Evolutionary conservation across 306 rosid genomes (phyloP).

Genomic region (Vigna trinervia): DNA sequence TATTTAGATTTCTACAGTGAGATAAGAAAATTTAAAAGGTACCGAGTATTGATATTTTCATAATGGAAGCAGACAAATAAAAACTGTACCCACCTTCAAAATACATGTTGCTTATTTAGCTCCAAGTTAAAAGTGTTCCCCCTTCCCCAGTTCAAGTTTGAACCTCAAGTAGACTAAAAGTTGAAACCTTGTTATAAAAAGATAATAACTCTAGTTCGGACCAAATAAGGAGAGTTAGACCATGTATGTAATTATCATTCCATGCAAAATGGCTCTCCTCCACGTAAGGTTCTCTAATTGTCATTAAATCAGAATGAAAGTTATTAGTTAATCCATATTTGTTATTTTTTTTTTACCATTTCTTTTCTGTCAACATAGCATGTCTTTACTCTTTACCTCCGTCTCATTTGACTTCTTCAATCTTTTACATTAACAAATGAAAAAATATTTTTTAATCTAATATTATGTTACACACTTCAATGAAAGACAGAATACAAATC

Average conservation of each 20-base stretch:
- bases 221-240: constrained; percentile 23
- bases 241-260: neutral
- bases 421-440: constrained; percentile 14
- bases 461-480: neutral
- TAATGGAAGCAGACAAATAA: constrained; percentile 8
- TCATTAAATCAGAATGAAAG: neutral
- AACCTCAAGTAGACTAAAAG: constrained; percentile 23
- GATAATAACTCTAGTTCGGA: neutral
- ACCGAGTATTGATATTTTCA: constrained; percentile 9
- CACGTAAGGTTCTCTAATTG: constrained; percentile 8
- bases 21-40: constrained; percentile 12
- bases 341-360: neutral
- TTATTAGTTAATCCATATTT: neutral
- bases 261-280: neutral
- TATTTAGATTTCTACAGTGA: constrained; percentile 28
- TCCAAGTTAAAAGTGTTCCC: constrained; percentile 19
- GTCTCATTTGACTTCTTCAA: constrained; percentile 2
- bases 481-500: constrained; percentile 10
- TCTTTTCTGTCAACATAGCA: constrained; percentile 22
- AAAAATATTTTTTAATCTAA: neutral
- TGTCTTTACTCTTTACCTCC: neutral
- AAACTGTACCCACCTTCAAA: constrained; percentile 30
- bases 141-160: constrained; percentile 23
- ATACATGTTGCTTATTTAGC: constrained; percentile 24
- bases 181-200: constrained; percentile 18